phyloP scores from a whole-genome alignment of 495 filamentous ascomycete species.

The Poronia punctata region DNA sequence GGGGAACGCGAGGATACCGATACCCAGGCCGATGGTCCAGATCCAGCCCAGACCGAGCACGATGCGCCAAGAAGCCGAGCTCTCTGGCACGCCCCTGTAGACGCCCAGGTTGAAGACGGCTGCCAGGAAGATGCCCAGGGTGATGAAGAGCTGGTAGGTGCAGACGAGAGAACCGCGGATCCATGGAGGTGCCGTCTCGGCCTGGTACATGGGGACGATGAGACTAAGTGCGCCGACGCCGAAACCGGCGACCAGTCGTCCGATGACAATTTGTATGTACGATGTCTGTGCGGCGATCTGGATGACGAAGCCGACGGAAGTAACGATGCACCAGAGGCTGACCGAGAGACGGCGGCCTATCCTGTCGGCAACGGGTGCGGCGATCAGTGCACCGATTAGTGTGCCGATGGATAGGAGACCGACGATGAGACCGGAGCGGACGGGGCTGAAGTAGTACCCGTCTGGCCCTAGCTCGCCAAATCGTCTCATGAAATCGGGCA shows the following conservation, averaged over 20 bases:
- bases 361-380: slow-evolving; percentile 29
- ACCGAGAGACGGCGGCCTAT: slow-evolving; percentile 27
- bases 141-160: slow-evolving; percentile 73
- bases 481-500: slow-evolving; percentile 42
- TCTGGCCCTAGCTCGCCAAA: slow-evolving; percentile 30
- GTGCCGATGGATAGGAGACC: slow-evolving; percentile 40
- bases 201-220: slow-evolving; percentile 57
- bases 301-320: slow-evolving; percentile 42
- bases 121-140: slow-evolving; percentile 67
- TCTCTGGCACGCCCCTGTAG: slow-evolving; percentile 35
- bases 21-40: slow-evolving; percentile 54
- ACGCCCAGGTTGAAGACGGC: slow-evolving; percentile 59
- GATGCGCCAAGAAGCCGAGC: slow-evolving; percentile 56
- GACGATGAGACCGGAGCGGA: slow-evolving; percentile 33
- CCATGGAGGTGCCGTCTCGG: slow-evolving; percentile 46
- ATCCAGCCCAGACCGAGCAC: slow-evolving; percentile 66
- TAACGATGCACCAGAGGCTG: slow-evolving; percentile 24
- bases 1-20: slow-evolving; percentile 55
- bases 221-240: slow-evolving; percentile 60
- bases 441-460: slow-evolving; percentile 14
- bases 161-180: slow-evolving; percentile 54
- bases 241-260: slow-evolving; percentile 52
- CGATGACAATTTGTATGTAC: slow-evolving; percentile 45
- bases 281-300: slow-evolving; percentile 50
- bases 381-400: slow-evolving; percentile 24